Evolutionary conservation across 2,329 filamentous ascomycete genomes (phyloP).

Genomic region (Claviceps maximensis): DNA sequence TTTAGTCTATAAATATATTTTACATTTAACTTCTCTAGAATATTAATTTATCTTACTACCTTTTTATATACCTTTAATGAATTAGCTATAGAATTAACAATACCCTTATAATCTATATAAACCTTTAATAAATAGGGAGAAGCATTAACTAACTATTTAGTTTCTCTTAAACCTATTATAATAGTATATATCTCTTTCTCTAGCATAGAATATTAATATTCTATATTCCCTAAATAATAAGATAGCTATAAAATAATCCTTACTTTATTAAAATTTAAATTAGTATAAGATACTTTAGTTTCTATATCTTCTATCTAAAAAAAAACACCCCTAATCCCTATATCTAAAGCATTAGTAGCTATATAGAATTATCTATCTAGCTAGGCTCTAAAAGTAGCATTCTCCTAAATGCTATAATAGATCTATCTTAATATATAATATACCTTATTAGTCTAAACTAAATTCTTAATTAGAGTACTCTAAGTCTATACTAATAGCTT

Average conservation of each 20-base stretch:
- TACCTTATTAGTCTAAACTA: not conserved
- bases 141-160: not conserved
- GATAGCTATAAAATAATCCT: not conserved
- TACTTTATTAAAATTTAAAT: not conserved
- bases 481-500: not conserved
- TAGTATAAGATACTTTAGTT: too few relatives aligned
- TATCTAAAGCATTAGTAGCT: not conserved
- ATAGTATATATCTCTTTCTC: not conserved
- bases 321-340: not conserved
- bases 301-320: not conserved
- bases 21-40: not conserved
- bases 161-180: not conserved
- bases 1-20: not conserved
- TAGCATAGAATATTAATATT: not conserved
- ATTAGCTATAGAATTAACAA: not conserved
- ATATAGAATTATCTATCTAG: not conserved
- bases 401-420: not conserved
- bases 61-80: not conserved
- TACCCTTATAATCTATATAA: not conserved
- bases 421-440: not conserved
- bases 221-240: not conserved
- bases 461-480: not conserved
- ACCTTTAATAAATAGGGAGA: not conserved
- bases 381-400: not conserved
- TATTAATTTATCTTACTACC: not conserved